Conservation (phyloP, 495 filamentous ascomycete species). For the Lophium mytilinum region DNA sequence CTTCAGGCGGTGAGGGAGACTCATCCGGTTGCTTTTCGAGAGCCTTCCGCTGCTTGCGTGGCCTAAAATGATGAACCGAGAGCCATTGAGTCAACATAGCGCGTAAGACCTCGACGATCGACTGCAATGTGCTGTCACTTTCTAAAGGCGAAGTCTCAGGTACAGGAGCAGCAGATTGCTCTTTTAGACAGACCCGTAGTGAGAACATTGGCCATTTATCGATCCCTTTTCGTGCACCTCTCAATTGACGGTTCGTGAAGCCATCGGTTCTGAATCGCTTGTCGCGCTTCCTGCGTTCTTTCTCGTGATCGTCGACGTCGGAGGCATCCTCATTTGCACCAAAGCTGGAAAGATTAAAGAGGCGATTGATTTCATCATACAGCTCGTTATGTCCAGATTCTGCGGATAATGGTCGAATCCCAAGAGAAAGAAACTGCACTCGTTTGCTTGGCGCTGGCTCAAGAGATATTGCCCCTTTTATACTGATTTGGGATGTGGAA, state of each 20-base stretch:
- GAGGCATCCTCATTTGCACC: conserved; percentile 49
- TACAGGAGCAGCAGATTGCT: conserved; percentile 3
- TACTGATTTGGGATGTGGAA: conserved; percentile 46
- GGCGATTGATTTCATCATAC: conserved; percentile 68
- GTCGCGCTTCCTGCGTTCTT: conserved; percentile 33
- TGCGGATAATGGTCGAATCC: conserved; percentile 40
- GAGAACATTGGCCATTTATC: conserved; percentile 92
- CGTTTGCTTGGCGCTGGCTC: conserved; percentile 60
- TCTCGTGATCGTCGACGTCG: conserved; percentile 31
- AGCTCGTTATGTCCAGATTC: conserved; percentile 54
- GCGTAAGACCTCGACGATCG: conserved; percentile 23
- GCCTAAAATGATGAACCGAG: conserved; percentile 30
- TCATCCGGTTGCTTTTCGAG: background rate
- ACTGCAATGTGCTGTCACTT: conserved; percentile 41
- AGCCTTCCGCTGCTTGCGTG: conserved; percentile 14
- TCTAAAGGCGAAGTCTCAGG: conserved; percentile 31
- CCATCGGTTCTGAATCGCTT: conserved; percentile 41
- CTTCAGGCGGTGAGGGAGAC: background rate
- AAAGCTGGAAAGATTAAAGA: conserved; percentile 74
- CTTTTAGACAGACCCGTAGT: conserved; percentile 54
- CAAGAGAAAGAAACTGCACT: conserved; percentile 72
- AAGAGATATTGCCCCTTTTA: conserved; percentile 63
- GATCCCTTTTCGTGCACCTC: conserved; percentile 51
- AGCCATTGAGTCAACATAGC: conserved; percentile 35
- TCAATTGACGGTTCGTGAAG: conserved; percentile 50